Conservation (phyloP, 805 yeast genomes). For the Schizosaccharomyces japonicus region DNA sequence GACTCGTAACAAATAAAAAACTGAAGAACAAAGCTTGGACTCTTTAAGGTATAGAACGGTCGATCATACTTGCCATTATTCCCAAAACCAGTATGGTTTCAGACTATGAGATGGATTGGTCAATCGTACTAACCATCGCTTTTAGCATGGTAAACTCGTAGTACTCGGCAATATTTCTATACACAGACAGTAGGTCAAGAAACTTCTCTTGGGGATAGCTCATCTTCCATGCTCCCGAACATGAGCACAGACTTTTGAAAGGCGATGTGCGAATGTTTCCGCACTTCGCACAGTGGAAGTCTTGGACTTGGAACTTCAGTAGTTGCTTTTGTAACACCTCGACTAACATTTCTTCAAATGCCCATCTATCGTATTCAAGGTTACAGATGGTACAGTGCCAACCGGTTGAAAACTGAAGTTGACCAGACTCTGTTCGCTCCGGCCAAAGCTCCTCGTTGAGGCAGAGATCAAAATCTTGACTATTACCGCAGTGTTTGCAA, state of each 20-base stretch:
- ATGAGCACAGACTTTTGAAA: conserved; percentile 51
- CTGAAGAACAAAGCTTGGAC: no score
- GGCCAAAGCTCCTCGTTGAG: conserved; percentile 27
- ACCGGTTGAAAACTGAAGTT: conserved; percentile 12
- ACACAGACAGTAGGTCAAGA: conserved; percentile 24
- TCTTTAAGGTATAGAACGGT: no score
- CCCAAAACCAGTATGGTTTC: no score
- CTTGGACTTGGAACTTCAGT: conserved; percentile 51
- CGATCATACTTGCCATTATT: no score
- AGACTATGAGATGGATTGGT: no score
- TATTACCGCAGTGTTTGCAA: conserved; percentile 57
- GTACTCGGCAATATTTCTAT: conserved; percentile 31
- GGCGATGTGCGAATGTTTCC: conserved; percentile 38
- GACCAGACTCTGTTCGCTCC: conserved; percentile 9
- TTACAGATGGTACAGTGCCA: conserved; percentile 50
- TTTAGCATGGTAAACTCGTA: conserved; percentile 32
- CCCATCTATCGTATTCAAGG: conserved; percentile 35
- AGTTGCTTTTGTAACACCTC: conserved; percentile 33
- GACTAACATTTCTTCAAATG: conserved; percentile 59
- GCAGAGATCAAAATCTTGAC: conserved; percentile 63
- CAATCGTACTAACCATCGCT: conserved; percentile 17
- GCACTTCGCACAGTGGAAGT: conserved; percentile 60
- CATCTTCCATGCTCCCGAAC: conserved; percentile 70
- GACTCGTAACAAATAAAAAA: no score
- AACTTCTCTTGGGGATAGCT: conserved; percentile 27